Conservation (phyloP, 169 alveolate species). For the Eimeria praecox region DNA sequence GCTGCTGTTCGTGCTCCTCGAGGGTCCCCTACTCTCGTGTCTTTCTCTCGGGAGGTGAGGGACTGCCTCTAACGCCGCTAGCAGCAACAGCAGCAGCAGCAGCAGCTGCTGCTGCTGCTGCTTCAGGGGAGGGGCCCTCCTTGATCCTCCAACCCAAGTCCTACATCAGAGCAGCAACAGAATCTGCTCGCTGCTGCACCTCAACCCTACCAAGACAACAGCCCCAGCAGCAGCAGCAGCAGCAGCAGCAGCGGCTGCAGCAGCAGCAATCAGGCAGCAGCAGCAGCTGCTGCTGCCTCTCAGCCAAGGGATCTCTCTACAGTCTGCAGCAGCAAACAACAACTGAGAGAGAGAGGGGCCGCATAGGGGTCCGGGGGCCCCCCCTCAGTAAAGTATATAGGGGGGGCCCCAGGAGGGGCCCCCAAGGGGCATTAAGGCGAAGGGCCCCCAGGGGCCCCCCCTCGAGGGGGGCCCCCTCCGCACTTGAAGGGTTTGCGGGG, state of each 20-base stretch:
- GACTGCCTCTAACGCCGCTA: neutral
- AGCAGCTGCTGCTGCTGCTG: neutral
- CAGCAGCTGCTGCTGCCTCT: conserved; percentile 14
- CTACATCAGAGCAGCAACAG: conserved; percentile 37
- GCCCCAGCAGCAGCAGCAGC: conserved; percentile 25
- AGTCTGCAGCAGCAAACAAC: neutral
- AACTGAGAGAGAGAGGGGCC: neutral
- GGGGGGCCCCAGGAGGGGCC: conserved; percentile 13
- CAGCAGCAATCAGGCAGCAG: neutral
- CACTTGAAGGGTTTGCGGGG: conserved; percentile 16
- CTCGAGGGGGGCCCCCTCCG: conserved; percentile 15
- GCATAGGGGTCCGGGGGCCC: conserved; percentile 9
- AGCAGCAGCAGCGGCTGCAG: conserved; percentile 35
- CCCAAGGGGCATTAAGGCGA: neutral
- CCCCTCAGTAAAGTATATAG: neutral
- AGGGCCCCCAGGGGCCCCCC: neutral
- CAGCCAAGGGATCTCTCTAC: conserved; percentile 3
- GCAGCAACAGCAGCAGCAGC: neutral
- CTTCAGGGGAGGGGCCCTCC: neutral
- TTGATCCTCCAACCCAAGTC: neutral
- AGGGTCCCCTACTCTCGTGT: neutral
- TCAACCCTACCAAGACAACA: neutral
- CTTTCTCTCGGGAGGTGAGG: neutral
- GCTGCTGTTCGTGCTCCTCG: neutral
- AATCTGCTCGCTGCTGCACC: conserved; percentile 24